Conservation (phyloP, 208 protist genomes). For the Acanthamoeba royreba region DNA sequence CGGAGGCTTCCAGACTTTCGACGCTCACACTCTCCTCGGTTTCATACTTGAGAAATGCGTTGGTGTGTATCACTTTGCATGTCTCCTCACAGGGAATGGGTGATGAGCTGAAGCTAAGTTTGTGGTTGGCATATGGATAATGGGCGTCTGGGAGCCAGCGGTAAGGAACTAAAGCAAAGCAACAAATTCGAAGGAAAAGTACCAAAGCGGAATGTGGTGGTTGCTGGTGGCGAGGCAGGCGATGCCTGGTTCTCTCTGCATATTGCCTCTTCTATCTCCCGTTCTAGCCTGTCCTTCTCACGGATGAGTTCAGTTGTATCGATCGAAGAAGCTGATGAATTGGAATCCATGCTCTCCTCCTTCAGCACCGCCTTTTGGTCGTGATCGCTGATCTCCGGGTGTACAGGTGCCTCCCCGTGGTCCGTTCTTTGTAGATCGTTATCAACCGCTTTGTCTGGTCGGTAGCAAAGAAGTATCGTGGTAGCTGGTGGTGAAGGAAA, state of each 20-base stretch:
- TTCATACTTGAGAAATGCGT: background rate
- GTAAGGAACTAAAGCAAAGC: too few species aligned
- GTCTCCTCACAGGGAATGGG: background rate
- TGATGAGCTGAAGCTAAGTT: background rate
- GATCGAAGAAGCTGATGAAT: background rate
- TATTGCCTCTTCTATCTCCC: background rate
- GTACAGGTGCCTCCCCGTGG: background rate
- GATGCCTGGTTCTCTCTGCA: background rate
- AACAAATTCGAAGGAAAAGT: too few species aligned
- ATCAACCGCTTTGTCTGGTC: too few species aligned
- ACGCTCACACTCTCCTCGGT: background rate
- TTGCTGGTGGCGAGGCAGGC: background rate
- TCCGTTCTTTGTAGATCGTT: background rate
- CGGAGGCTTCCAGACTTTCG: background rate
- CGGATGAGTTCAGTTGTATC: background rate
- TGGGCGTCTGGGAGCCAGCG: background rate
- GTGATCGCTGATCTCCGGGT: background rate
- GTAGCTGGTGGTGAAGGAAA: background rate
- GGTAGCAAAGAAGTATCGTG: background rate
- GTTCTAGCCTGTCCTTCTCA: background rate
- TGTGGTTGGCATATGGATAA: background rate
- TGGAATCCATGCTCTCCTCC: background rate
- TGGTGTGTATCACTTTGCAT: background rate
- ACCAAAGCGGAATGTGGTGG: background rate
- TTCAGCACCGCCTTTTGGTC: background rate